Percentiles rank a stretch among this genome's conserved stretches.
Conservation (phyloP, 2,329 filamentous ascomycete species). For the Aspergillus melleus region DNA sequence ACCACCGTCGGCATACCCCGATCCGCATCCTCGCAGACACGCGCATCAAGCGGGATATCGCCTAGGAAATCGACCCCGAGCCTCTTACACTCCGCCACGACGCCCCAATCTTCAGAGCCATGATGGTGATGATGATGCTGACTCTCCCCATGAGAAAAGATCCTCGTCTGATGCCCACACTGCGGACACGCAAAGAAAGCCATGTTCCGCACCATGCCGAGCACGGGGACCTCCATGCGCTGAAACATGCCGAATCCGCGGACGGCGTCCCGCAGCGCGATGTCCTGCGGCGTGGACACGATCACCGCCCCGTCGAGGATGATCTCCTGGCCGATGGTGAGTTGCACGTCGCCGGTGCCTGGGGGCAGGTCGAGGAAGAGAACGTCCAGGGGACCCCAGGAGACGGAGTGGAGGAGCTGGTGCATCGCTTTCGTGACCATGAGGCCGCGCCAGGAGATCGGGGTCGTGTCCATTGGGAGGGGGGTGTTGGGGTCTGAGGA, state of each 20-base stretch:
- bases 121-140: slow-evolving; percentile 22
- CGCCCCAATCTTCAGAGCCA: slow-evolving; percentile 52
- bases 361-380: slow-evolving; percentile 89
- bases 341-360: slow-evolving; percentile 90
- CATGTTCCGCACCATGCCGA: slow-evolving; percentile 94
- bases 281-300: slow-evolving; percentile 89
- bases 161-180: slow-evolving; percentile 70
- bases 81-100: slow-evolving; percentile 67
- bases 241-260: slow-evolving; percentile 92
- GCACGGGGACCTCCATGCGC: slow-evolving; percentile 72
- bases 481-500: background rate
- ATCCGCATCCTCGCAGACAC: slow-evolving; percentile 85
- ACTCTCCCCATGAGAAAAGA: slow-evolving; percentile 61
- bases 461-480: slow-evolving; percentile 55
- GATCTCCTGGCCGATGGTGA: slow-evolving; percentile 95
- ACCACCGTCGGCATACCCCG: slow-evolving; percentile 87
- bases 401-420: slow-evolving; percentile 90
- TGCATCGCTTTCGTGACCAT: slow-evolving; percentile 99
- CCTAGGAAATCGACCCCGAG: slow-evolving; percentile 78
- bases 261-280: slow-evolving; percentile 87
- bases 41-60: slow-evolving; percentile 83
- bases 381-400: slow-evolving; percentile 87
- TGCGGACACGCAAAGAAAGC: slow-evolving; percentile 77
- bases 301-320: slow-evolving; percentile 81
- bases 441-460: slow-evolving; percentile 90